Base-by-base conservation (phyloP, 306 rosid species). In the Cicer cuneatum region DNA sequence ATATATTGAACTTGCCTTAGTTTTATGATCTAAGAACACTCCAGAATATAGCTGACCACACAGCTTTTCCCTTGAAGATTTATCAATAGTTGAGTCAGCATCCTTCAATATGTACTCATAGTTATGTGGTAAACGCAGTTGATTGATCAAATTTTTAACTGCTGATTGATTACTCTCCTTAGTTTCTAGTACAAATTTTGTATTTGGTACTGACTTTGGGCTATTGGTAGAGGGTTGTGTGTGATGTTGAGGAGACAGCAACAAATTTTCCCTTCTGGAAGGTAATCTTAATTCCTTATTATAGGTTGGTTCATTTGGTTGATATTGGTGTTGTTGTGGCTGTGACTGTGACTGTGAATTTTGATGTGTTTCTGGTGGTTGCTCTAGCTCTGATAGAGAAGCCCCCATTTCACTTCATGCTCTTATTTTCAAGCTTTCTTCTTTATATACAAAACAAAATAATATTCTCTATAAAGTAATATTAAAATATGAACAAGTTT, bases 391-490 rank as follows among this genome's bases (percentile, higher is more conserved):
- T 33, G 83, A 77, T 9, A 7, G 18, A 68, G 64, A n/a, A 70
- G 24, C 72, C 3, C 86, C 86, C 86, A 83, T 83, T 74, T 74
- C 58, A 24, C 21, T 79, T 78, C 7, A 6, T 1, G 6, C 60
- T 9, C 7, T 8, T 18, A 29, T 52, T 15, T 58, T 10, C 53
- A 35, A 8, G n/a, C 10, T 65, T 10, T 43, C 16, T 64, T 43
- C 40, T 42, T 18, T 65, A 42, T 66, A 64, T 65, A 65, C 11
- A 59, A 33, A 13, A 33, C 18, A 33, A 53, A 33, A 53, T 8
- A 54, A 1, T 54, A 9, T 54, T 54, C 9, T 52, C 15, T 52
- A 52, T 5, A 52, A 52, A 52, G 58, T 15, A 52, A 52, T 52
- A 16, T 29, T 29, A 29, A 29, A 3, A 29, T 29, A 29, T 29